Percentiles rank a stretch among this genome's conserved stretches.
phyloP scores from a whole-genome alignment of 352 stramenopile genomes.

The Aphanomyces astaci region DNA sequence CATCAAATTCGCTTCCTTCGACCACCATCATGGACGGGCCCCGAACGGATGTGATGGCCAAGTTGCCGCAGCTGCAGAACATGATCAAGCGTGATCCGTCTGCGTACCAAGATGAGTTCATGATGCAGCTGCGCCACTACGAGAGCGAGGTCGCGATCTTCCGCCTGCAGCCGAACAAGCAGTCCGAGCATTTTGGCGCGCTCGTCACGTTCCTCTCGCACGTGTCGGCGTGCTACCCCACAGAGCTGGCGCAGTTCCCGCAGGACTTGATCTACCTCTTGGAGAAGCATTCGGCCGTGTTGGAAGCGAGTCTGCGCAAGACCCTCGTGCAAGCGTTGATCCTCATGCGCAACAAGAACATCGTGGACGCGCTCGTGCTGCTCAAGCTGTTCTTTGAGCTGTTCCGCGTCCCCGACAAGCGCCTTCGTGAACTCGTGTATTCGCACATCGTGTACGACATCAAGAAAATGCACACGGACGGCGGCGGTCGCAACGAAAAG shows the following conservation, averaged over 20 bases:
- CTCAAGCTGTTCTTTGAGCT: constrained; percentile 95
- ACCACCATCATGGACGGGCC: constrained; percentile 44
- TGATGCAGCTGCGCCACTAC: constrained; percentile 94
- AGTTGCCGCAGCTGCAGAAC: constrained; percentile 96
- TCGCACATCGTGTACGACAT: constrained; percentile 96
- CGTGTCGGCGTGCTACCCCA: constrained; percentile 83
- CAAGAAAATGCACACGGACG: constrained; percentile 68
- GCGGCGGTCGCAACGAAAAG: constrained; percentile 75
- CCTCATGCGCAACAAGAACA: constrained; percentile 93
- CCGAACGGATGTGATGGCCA: constrained; percentile 79
- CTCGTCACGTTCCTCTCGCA: constrained; percentile 96
- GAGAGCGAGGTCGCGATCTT: constrained; percentile 95
- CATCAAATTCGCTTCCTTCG: not conserved
- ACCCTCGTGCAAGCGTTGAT: constrained; percentile 94
- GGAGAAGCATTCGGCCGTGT: constrained; percentile 80
- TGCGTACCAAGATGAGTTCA: constrained; percentile 96
- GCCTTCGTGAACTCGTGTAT: constrained; percentile 91
- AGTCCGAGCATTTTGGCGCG: constrained; percentile 90
- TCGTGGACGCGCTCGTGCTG: constrained; percentile 87
- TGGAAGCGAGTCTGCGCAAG: constrained; percentile 88
- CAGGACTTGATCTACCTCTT: constrained; percentile 90
- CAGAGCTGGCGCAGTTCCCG: constrained; percentile 80
- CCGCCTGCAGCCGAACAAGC: constrained; percentile 85
- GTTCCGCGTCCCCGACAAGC: constrained; percentile 95
- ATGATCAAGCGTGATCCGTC: constrained; percentile 96